Conservation (phyloP, 2,329 filamentous ascomycete species). For the Fusarium anthophilum region DNA sequence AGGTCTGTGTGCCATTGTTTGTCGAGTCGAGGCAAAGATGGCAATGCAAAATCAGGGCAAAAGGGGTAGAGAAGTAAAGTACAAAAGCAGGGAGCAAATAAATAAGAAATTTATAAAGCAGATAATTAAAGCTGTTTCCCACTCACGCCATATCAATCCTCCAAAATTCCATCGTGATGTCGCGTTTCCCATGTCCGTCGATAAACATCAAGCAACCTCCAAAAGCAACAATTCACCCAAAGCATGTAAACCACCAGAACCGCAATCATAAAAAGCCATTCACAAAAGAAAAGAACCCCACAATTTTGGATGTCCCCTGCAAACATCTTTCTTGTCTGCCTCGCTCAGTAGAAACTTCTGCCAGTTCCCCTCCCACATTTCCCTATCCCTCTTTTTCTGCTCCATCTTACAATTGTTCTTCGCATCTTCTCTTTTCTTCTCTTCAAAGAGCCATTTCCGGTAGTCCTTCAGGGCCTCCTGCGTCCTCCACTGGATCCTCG, state of each 20-base stretch:
- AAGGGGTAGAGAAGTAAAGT: accelerated
- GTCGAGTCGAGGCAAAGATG: neutral
- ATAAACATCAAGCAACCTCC: neutral
- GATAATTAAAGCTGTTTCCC: neutral
- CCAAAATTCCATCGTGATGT: neutral
- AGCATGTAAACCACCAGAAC: neutral
- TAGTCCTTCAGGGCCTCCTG: neutral
- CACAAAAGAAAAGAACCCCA: neutral
- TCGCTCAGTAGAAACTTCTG: neutral
- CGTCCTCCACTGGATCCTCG: neutral
- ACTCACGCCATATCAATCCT: too few relatives aligned
- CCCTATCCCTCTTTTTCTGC: neutral
- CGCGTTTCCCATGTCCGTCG: neutral
- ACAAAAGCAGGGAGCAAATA: neutral
- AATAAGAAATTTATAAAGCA: accelerated
- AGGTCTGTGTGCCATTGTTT: neutral
- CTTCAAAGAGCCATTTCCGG: neutral
- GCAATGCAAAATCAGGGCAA: too few relatives aligned
- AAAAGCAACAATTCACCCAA: neutral
- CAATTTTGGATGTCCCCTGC: neutral
- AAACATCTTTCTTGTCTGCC: neutral
- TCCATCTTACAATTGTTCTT: neutral
- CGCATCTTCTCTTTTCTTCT: neutral
- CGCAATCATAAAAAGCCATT: accelerated
- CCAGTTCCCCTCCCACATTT: neutral